Conservation (phyloP, 805 yeast genomes). For the Monosporozyma siamensis region DNA sequence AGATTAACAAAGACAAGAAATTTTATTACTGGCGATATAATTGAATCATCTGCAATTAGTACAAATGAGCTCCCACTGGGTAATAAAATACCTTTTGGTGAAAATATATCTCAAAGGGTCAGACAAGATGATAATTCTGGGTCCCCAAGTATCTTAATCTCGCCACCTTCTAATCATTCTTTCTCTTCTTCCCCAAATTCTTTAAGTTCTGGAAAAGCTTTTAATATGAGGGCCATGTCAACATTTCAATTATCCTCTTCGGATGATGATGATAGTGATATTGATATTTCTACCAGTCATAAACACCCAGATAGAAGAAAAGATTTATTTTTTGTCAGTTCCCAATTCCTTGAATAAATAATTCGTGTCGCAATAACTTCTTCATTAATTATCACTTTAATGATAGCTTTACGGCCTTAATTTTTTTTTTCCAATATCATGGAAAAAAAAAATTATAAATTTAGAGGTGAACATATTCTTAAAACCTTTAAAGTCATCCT, state of each 20-base stretch:
- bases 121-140: background rate
- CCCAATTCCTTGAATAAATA: background rate
- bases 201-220: background rate
- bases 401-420: background rate
- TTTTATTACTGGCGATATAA: constrained; percentile 5
- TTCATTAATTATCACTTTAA: background rate
- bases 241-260: background rate
- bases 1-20: constrained; percentile 4
- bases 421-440: background rate
- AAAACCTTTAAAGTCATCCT: no score
- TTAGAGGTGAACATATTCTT: no score
- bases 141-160: background rate
- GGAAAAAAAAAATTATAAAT: background rate
- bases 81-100: no score
- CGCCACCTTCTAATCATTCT: background rate
- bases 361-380: background rate
- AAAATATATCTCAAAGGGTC: no score
- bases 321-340: background rate
- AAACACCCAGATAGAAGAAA: background rate
- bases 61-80: background rate
- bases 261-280: constrained; percentile 1
- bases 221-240: background rate
- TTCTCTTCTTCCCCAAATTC: background rate
- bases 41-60: background rate
- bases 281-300: background rate